These are phyloP conservation scores for Salix koriyanagi DNA, from an alignment of 345 rosid genomes.

Conservation along the genomic window DNA sequence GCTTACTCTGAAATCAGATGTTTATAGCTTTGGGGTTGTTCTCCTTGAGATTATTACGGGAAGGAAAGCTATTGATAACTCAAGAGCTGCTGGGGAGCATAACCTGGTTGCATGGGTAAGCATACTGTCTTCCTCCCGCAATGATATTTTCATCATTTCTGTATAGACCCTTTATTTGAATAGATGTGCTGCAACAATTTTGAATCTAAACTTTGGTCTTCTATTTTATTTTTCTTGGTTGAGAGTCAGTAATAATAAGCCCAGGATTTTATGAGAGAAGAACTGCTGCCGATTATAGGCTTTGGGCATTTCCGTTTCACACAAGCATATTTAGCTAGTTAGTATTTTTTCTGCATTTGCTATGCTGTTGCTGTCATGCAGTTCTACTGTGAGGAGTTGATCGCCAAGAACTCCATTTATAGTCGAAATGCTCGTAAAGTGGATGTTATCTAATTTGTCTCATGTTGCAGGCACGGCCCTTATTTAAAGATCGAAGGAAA, in stretches of 20 bases:
- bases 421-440: neutral
- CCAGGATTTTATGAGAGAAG: neutral
- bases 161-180: neutral
- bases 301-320: neutral
- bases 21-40: constrained; percentile 84
- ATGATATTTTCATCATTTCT: neutral
- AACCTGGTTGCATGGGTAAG: constrained; percentile 90
- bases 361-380: neutral
- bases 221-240: neutral
- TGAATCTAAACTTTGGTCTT: neutral
- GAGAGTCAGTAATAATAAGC: neutral
- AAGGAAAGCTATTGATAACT: constrained; percentile 73
- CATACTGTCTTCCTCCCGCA: constrained; percentile 11
- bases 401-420: neutral
- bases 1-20: constrained; percentile 78
- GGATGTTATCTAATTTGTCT: neutral
- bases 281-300: neutral
- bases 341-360: neutral
- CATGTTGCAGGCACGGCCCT: constrained; percentile 68
- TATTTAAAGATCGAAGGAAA: constrained; percentile 72
- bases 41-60: constrained; percentile 87
- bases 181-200: neutral
- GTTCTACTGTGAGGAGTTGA: neutral
- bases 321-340: neutral
- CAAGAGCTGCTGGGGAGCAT: constrained; percentile 65